Conservation (phyloP, 345 rosid genomes). For the Eutrema yunnanense region DNA sequence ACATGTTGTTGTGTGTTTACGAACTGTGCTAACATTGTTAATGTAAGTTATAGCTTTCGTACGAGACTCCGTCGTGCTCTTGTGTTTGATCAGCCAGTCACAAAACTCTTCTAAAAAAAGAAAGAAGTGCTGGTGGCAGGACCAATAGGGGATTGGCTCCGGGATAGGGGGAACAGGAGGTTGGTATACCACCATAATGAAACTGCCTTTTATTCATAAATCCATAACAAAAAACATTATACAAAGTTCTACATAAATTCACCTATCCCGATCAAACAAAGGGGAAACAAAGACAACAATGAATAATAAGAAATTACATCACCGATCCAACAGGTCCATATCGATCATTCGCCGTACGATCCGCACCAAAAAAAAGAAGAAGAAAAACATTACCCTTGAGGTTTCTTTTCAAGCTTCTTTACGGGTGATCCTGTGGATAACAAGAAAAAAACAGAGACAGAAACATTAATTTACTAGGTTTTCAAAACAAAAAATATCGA, state of each 20-base stretch:
- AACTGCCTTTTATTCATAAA: too few species aligned
- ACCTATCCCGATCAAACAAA: constrained; percentile 11
- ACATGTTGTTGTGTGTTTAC: not conserved
- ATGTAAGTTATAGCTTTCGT: not conserved
- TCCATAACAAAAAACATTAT: not conserved
- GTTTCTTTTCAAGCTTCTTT: constrained; percentile 70
- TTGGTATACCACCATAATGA: too few species aligned
- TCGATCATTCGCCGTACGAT: not conserved
- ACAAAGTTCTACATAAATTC: constrained; percentile 12
- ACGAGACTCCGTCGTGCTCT: too few species aligned
- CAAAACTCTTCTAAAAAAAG: too few species aligned
- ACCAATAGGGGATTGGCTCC: too few species aligned
- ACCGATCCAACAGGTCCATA: not conserved
- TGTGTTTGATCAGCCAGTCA: too few species aligned
- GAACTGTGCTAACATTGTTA: not conserved
- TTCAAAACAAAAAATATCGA: not conserved
- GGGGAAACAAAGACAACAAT: not conserved
- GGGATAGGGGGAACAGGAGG: too few species aligned
- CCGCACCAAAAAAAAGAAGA: not conserved
- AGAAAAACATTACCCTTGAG: not conserved
- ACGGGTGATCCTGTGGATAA: constrained; percentile 71
- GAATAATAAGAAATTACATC: constrained; percentile 9
- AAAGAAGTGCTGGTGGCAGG: too few species aligned
- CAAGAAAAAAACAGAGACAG: not conserved
- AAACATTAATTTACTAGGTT: not conserved